These are phyloP conservation scores for Rhypophila decipiens DNA, from an alignment of 495 filamentous ascomycete species.

Conservation along the genomic window DNA sequence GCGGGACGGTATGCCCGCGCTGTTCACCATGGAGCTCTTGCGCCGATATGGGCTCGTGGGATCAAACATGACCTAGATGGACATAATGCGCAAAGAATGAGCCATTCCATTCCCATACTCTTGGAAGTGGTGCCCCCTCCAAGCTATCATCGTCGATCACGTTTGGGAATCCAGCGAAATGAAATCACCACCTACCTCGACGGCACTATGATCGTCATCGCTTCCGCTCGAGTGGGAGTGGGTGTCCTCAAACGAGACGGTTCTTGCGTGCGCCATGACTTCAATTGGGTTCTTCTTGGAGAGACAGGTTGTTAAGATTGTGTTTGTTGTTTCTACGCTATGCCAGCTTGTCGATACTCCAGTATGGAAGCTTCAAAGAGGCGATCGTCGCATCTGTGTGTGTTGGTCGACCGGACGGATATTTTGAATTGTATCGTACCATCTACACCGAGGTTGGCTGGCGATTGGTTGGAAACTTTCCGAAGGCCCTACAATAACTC, in stretches of 20 bases:
- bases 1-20: conserved; percentile 39
- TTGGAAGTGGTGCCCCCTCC: no score
- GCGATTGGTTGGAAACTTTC: no score
- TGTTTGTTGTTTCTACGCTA: no score
- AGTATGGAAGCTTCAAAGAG: no score
- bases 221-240: conserved; percentile 26
- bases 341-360: no score
- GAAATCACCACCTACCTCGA: conserved; percentile 29
- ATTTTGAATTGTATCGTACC: no score
- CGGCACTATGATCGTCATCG: conserved; percentile 34
- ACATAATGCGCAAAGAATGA: neutral
- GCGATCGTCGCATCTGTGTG: no score
- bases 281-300: neutral
- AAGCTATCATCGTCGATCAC: neutral
- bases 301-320: no score
- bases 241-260: conserved; percentile 5
- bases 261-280: neutral
- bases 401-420: no score
- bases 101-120: neutral
- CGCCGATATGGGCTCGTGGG: conserved; percentile 65
- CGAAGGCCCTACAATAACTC: no score
- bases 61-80: conserved; percentile 65
- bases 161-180: neutral
- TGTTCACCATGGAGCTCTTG: conserved; percentile 75
- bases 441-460: no score